phyloP scores from a whole-genome alignment of 2,329 filamentous ascomycete genomes.

The Neofusicoccum umdonicola region DNA sequence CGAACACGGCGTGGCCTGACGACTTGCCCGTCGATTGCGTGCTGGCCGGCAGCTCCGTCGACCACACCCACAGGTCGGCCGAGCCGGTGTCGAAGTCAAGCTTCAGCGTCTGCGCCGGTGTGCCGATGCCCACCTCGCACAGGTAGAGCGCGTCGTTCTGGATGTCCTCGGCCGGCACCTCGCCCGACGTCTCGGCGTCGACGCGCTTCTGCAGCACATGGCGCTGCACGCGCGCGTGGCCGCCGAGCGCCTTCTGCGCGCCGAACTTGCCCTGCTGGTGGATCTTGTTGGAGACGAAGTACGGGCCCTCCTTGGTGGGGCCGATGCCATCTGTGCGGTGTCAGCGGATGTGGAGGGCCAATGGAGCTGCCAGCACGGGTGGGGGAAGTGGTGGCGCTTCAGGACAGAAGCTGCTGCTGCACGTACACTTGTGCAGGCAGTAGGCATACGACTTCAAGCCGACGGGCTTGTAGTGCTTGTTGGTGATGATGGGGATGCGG shows the following conservation, averaged over 20 bases:
- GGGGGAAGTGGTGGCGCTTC: no score
- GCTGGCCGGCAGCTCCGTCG: slow-evolving; percentile 46
- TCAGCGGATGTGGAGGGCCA: background rate
- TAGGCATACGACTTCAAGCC: slow-evolving; percentile 64
- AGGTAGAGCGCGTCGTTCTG: slow-evolving; percentile 68
- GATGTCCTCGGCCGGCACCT: slow-evolving; percentile 61
- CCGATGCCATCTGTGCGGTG: slow-evolving; percentile 50
- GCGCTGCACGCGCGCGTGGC: slow-evolving; percentile 45
- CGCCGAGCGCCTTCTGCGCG: slow-evolving; percentile 47
- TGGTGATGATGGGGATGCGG: slow-evolving; percentile 26
- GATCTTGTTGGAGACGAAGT: slow-evolving; percentile 50
- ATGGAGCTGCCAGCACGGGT: background rate
- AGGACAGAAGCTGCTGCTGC: no score
- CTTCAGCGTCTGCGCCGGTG: slow-evolving; percentile 57
- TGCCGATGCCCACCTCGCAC: slow-evolving; percentile 63
- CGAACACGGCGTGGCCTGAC: slow-evolving; percentile 53
- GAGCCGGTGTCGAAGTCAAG: slow-evolving; percentile 64
- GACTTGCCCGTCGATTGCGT: slow-evolving; percentile 30
- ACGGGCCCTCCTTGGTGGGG: slow-evolving; percentile 63
- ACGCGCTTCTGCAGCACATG: slow-evolving; percentile 49
- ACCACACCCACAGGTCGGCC: slow-evolving; percentile 63
- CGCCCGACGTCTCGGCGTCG: slow-evolving; percentile 39
- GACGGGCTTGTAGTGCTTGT: slow-evolving; percentile 25
- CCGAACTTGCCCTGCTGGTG: slow-evolving; percentile 50
- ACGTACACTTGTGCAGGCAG: slow-evolving; percentile 55